Evolutionary conservation across 1,139 yeast species (phyloP).

Genomic region (Scheffersomyces stambukii): DNA sequence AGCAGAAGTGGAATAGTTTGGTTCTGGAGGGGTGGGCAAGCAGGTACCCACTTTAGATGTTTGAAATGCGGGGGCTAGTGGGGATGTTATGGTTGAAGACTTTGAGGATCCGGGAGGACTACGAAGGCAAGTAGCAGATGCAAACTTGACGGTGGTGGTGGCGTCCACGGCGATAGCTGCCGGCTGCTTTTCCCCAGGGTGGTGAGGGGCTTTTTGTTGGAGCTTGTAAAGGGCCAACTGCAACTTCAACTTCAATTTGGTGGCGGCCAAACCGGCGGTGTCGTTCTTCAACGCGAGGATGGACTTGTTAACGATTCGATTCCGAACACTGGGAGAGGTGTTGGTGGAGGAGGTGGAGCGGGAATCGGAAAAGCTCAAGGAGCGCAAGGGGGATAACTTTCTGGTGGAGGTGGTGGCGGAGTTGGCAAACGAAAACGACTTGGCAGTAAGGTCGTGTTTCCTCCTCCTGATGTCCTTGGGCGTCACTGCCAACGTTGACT

Average conservation of each 20-base stretch:
- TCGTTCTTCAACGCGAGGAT: slow-evolving; percentile 14
- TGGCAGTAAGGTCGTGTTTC: slow-evolving; percentile 8
- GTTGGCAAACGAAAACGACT: slow-evolving; percentile 10
- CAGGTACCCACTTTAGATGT: slow-evolving; percentile 4
- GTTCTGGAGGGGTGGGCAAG: slow-evolving; percentile 17
- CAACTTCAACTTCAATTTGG: slow-evolving; percentile 64
- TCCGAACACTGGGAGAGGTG: slow-evolving; percentile 2
- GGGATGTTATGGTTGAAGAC: slow-evolving; percentile 8
- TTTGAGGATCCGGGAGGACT: slow-evolving; percentile 9
- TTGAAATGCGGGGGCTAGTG: slow-evolving; percentile 3
- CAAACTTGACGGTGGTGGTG: slow-evolving; percentile 3
- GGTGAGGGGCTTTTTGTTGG: slow-evolving; percentile 18
- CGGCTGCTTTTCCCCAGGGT: slow-evolving; percentile 2
- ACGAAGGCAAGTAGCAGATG: slow-evolving; percentile 9
- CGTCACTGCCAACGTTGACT: slow-evolving; percentile 4
- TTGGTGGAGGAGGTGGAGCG: slow-evolving; percentile 10
- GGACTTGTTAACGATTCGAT: slow-evolving; percentile 3
- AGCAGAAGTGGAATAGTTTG: slow-evolving; percentile 17
- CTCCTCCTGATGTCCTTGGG: slow-evolving; percentile 7
- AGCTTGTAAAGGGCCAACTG: slow-evolving; percentile 78
- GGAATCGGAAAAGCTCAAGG: slow-evolving; percentile 23
- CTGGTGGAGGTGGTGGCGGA: slow-evolving; percentile 9
- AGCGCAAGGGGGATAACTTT: slow-evolving; percentile 10
- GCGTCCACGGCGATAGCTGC: slow-evolving; percentile 3
- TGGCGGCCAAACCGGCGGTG: slow-evolving; percentile 45